Conservation (phyloP, 257 asterid genomes). For the Vinca minor region DNA sequence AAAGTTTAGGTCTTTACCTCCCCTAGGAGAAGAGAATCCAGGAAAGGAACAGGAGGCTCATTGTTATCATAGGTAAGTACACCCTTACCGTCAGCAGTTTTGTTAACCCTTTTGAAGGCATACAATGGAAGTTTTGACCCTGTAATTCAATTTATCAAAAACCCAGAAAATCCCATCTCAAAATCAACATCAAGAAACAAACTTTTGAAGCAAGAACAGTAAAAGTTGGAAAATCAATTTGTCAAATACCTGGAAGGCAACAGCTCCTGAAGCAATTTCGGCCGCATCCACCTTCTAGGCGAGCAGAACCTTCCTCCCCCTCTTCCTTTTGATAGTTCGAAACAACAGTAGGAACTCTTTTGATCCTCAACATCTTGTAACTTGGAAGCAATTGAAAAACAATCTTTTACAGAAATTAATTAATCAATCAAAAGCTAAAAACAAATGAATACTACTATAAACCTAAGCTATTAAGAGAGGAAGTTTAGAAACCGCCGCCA, state of each 20-base stretch:
- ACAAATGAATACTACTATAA: not conserved
- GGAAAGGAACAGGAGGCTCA: constrained; percentile 47
- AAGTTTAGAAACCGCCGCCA: constrained; percentile 64
- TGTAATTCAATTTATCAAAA: constrained; percentile 15
- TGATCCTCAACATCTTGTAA: constrained; percentile 53
- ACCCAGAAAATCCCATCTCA: constrained; percentile 7
- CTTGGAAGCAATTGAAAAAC: not conserved
- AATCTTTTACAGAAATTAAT: not conserved
- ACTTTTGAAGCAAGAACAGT: not conserved
- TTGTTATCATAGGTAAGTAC: constrained; percentile 25
- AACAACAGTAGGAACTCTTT: constrained; percentile 80
- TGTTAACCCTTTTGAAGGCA: constrained; percentile 40
- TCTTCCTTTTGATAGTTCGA: constrained; percentile 83
- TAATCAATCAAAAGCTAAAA: not conserved
- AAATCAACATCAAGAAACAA: not conserved
- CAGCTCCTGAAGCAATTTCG: constrained; percentile 72
- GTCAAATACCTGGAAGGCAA: constrained; percentile 59
- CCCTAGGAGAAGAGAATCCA: constrained; percentile 64
- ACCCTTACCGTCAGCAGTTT: constrained; percentile 26
- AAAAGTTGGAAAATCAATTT: not conserved
- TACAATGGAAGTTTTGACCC: constrained; percentile 79
- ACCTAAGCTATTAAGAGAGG: not conserved
- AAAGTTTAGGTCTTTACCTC: constrained; percentile 34
- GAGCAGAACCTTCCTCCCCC: constrained; percentile 41
- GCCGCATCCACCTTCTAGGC: constrained; percentile 52